Evolutionary conservation across 2,329 filamentous ascomycete species (phyloP), one percentile per base, ranked within the genome.

Genomic region (Colletotrichum incanum): DNA sequence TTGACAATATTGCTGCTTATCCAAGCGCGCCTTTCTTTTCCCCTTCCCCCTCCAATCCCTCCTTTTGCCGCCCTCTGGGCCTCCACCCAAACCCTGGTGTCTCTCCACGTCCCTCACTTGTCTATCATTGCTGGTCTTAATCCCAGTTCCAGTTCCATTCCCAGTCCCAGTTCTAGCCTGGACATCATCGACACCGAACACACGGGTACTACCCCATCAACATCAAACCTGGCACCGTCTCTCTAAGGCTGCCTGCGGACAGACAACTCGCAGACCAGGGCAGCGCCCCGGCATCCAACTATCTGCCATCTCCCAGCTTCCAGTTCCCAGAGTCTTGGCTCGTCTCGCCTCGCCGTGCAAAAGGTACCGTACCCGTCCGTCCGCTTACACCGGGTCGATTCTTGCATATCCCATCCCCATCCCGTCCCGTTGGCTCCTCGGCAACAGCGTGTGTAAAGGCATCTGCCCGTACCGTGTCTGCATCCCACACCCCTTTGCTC

Each of bases 1-100:
- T 16, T 26, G 14, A 14, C 23, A 14, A 7, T 26, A 41, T 43
- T 56, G 56, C 65, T 64, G 43, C 65, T 64, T 64, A 54, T 39
- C 54, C 23, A 50, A 54, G 49, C 52, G 56, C 52, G 65, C 23
- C 69, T 64, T 63, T 64, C 69, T 72, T 72, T 68, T 72, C 58
- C 65, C 50, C 37, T 68, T 14, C 39, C 54, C 54, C 67, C 37
- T 66, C 49, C 50, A 56, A 62, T 62, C 49, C 56, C 56, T 61
- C 41, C 16, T 54, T 60, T 31, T 54, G 43, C 50, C 39, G 37
- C 54, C 60, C 50, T 59, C 28, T 43, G 3, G 23, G 12, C n/a
- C 26, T 8, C 26, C 23, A 41, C 5, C 16, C 45, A 49, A 49
- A 4, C 45, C n/a, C 12, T 8, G 16, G 11, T 55, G 55, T 50